phyloP scores from a whole-genome alignment of 2,329 filamentous ascomycete genomes.

The Talaromyces sp. region DNA sequence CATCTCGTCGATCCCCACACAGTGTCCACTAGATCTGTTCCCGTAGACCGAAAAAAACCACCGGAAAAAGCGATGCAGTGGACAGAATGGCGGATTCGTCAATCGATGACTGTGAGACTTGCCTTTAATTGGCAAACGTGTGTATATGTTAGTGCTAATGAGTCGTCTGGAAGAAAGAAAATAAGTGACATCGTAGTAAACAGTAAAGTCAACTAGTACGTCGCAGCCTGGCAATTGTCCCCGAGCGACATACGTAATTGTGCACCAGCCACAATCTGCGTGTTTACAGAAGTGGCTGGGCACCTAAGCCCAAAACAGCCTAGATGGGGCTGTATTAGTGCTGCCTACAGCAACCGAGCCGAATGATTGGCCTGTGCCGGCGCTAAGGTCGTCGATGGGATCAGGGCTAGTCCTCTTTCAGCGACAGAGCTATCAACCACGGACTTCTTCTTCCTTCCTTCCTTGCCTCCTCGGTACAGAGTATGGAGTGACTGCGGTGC shows the following conservation, averaged over 20 bases:
- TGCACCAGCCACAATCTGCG: background rate
- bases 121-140: no score
- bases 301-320: background rate
- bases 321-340: background rate
- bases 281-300: background rate
- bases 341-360: background rate
- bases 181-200: no score
- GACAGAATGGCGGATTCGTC: background rate
- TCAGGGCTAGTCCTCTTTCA: background rate
- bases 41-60: background rate
- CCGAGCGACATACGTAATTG: background rate
- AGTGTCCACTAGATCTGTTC: background rate
- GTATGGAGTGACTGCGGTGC: no score
- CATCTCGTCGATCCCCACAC: background rate
- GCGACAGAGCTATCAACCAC: background rate
- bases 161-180: background rate
- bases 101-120: background rate
- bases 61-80: background rate
- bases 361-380: background rate
- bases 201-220: no score
- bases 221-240: no score
- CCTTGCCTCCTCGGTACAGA: no score
- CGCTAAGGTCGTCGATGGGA: background rate
- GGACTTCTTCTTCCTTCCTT: background rate
- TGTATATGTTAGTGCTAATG: no score